Percentiles rank a stretch among this genome's conserved stretches.
phyloP scores from a whole-genome alignment of 2,329 filamentous ascomycete genomes.

The Fusarium sambucinum region DNA sequence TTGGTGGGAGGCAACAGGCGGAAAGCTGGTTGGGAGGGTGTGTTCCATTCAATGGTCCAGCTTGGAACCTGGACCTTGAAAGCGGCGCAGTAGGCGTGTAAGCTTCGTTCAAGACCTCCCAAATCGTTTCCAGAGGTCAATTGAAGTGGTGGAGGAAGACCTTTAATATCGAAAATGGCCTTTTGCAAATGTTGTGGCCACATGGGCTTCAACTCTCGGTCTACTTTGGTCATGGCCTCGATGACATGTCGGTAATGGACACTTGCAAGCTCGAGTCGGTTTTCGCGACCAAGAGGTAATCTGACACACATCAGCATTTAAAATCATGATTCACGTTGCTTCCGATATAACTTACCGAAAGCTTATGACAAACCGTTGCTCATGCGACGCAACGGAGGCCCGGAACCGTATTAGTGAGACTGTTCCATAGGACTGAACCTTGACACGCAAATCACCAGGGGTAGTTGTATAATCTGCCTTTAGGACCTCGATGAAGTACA shows the following conservation, averaged over 20 bases:
- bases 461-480: conserved; percentile 58
- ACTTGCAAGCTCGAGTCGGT: conserved; percentile 65
- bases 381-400: conserved; percentile 63
- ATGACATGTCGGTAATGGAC: conserved; percentile 67
- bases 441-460: conserved; percentile 62
- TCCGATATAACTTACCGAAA: conserved; percentile 61
- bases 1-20: conserved; percentile 61
- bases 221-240: conserved; percentile 65
- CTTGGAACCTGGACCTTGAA: conserved; percentile 63
- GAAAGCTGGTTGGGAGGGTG: conserved; percentile 63
- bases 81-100: conserved; percentile 67
- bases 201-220: conserved; percentile 68
- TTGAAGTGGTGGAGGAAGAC: conserved; percentile 65
- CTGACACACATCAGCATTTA: conserved; percentile 46
- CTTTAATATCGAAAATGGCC: conserved; percentile 64
- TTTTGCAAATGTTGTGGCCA: conserved; percentile 69
- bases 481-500: conserved; percentile 64
- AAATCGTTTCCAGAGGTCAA: conserved; percentile 67
- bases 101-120: conserved; percentile 65
- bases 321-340: not conserved
- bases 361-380: conserved; percentile 67
- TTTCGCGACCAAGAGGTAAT: conserved; percentile 58
- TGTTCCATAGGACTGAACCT: conserved; percentile 64
- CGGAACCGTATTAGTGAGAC: conserved; percentile 65
- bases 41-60: conserved; percentile 63